Evolutionary conservation across 2,329 filamentous ascomycete species (phyloP).

Genomic region (Sphaerulina populicola): DNA sequence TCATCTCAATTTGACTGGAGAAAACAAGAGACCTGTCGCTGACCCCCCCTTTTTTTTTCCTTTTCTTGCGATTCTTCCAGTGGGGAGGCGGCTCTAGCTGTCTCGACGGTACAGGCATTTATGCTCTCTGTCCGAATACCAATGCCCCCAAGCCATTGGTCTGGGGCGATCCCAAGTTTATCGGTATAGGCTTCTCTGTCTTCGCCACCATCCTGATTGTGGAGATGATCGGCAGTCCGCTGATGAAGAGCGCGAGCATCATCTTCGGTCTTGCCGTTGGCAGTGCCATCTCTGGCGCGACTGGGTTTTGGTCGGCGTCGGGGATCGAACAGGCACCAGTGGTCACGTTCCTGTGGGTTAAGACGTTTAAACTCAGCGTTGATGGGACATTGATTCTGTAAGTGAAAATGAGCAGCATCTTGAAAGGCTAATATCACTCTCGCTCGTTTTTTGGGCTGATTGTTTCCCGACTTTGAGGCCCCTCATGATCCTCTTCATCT

Average conservation of each 20-base stretch:
- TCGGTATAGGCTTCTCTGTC: constrained; percentile 19
- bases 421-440: no score
- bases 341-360: constrained; percentile 16
- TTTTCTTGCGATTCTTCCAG: no score
- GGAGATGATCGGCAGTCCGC: constrained; percentile 16
- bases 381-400: constrained; percentile 15
- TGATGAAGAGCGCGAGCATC: constrained; percentile 20
- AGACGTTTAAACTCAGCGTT: constrained; percentile 16
- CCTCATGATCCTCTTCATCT: constrained; percentile 19
- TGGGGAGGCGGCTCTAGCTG: constrained; percentile 20
- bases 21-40: no score
- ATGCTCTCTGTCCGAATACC: constrained; percentile 16
- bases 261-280: constrained; percentile 19
- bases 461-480: not conserved
- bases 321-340: constrained; percentile 16
- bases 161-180: constrained; percentile 19
- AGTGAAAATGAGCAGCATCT: no score
- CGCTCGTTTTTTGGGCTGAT: no score
- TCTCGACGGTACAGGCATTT: constrained; percentile 13
- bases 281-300: constrained; percentile 18
- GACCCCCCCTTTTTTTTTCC: no score
- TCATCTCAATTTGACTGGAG: no score
- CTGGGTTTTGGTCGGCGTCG: constrained; percentile 16
- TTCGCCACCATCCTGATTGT: constrained; percentile 20
- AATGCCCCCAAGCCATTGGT: constrained; percentile 15